phyloP scores from a whole-genome alignment of 352 stramenopile species.

The Thalassiosira oceanica region DNA sequence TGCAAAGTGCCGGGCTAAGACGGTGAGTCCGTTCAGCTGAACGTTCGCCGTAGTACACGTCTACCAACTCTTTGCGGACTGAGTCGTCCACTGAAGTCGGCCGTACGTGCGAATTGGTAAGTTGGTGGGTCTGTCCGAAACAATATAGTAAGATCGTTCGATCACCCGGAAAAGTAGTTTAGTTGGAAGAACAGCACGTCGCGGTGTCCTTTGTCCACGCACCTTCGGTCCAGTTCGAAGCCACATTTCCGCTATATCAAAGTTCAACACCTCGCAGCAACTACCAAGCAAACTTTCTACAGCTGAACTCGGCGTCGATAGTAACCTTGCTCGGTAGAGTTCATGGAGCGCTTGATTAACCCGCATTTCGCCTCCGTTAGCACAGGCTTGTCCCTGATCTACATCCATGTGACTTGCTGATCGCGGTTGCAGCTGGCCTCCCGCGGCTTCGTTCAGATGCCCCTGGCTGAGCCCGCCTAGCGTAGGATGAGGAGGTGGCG shows the following conservation, averaged over 20 bases:
- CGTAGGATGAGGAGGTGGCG: background rate
- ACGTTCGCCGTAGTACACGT: slow-evolving; percentile 80
- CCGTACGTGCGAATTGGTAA: slow-evolving; percentile 77
- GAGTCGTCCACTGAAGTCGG: slow-evolving; percentile 67
- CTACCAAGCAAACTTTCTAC: slow-evolving; percentile 68
- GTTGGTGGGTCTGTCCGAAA: slow-evolving; percentile 80
- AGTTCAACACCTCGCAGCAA: slow-evolving; percentile 70
- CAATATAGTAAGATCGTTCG: too few relatives aligned
- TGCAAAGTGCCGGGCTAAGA: slow-evolving; percentile 75
- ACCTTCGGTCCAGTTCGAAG: slow-evolving; percentile 78
- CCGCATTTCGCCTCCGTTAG: too few relatives aligned
- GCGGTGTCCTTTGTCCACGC: too few relatives aligned
- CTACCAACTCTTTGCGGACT: slow-evolving; percentile 68
- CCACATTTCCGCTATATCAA: slow-evolving; percentile 84
- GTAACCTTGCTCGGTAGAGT: slow-evolving; percentile 1
- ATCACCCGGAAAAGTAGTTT: too few relatives aligned
- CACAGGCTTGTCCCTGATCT: too few relatives aligned
- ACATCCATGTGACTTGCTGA: too few relatives aligned
- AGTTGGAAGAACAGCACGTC: too few relatives aligned
- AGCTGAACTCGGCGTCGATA: slow-evolving; percentile 29
- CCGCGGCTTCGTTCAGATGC: background rate
- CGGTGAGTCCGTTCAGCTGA: slow-evolving; percentile 69
- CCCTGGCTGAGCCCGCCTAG: slow-evolving; percentile 22
- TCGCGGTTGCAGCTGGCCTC: background rate
- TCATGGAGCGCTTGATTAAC: background rate